A percentile compares a stretch with the other conserved stretches of the same genome.
These are phyloP conservation scores for Kalmusia sp. DNA, from an alignment of 2,329 filamentous ascomycete genomes.

Conservation along the genomic window DNA sequence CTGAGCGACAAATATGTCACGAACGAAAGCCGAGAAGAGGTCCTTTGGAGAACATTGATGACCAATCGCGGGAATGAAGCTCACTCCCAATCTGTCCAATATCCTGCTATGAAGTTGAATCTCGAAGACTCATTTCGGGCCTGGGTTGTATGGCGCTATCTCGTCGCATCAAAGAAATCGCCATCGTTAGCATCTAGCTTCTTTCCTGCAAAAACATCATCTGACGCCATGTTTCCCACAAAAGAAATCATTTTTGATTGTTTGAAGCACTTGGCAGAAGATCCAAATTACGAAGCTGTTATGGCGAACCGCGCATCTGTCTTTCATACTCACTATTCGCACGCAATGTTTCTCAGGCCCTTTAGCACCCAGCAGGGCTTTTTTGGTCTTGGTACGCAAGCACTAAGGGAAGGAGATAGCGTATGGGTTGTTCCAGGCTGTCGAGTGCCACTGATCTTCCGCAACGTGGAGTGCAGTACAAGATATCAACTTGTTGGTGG, in stretches of 20 bases:
- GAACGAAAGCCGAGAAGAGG: slow-evolving; percentile 16
- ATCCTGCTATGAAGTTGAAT: background rate
- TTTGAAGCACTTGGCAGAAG: background rate
- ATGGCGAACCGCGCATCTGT: slow-evolving; percentile 15
- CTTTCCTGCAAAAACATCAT: background rate
- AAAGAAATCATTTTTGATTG: slow-evolving; percentile 5
- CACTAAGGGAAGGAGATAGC: slow-evolving; percentile 17
- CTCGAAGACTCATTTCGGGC: slow-evolving; percentile 14
- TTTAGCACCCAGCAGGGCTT: slow-evolving; percentile 20
- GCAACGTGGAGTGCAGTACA: slow-evolving; percentile 7
- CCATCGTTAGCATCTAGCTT: background rate
- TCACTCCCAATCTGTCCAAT: background rate
- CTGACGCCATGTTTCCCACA: slow-evolving; percentile 5
- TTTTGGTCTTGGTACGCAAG: slow-evolving; percentile 23
- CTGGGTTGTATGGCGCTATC: slow-evolving; percentile 23
- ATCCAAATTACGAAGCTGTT: slow-evolving; percentile 4
- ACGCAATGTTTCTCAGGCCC: slow-evolving; percentile 16
- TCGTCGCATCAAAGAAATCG: slow-evolving; percentile 1
- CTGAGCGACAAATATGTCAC: slow-evolving; percentile 7
- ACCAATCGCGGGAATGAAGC: slow-evolving; percentile 13
- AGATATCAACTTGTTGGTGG: slow-evolving; percentile 22
- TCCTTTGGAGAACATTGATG: slow-evolving; percentile 19
- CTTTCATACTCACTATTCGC: slow-evolving; percentile 21
- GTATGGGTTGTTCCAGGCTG: slow-evolving; percentile 24
- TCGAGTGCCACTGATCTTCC: slow-evolving; percentile 23